These are phyloP conservation scores for Fraxinus sp. DNA, from an alignment of 305 asterid genomes.

Conservation along the genomic window DNA sequence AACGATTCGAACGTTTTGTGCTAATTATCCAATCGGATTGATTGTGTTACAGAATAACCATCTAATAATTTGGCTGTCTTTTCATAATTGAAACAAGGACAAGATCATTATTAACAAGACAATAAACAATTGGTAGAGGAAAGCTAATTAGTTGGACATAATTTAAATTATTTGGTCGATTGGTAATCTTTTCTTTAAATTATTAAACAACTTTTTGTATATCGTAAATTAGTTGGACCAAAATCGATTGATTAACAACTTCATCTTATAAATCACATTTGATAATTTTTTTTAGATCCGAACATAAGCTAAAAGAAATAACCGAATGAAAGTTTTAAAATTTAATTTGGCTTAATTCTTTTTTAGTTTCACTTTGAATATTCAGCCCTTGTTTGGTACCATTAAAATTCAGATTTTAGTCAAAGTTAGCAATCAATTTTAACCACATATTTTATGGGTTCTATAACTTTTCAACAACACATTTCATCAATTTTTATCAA, in stretches of 20 bases:
- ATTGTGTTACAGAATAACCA: background rate
- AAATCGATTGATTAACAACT: background rate
- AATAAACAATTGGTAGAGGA: background rate
- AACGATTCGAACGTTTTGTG: too few species aligned
- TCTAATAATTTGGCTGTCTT: background rate
- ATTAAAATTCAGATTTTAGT: too few species aligned
- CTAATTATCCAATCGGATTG: background rate
- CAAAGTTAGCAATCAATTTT: too few species aligned
- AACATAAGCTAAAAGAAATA: background rate
- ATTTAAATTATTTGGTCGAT: background rate
- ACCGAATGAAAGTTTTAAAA: background rate
- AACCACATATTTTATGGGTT: too few species aligned
- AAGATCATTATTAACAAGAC: background rate
- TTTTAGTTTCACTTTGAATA: background rate
- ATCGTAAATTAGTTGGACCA: background rate
- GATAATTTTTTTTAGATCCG: background rate
- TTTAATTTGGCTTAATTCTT: background rate
- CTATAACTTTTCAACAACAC: too few species aligned
- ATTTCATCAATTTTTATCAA: too few species aligned
- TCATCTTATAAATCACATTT: background rate
- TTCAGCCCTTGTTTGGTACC: background rate
- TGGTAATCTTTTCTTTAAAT: too few species aligned
- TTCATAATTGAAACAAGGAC: background rate
- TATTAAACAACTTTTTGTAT: background rate
- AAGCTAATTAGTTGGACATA: background rate